These are phyloP conservation scores for Narthecium ossifragum DNA, from an alignment of 106 monocot genomes.

Conservation along the genomic window DNA sequence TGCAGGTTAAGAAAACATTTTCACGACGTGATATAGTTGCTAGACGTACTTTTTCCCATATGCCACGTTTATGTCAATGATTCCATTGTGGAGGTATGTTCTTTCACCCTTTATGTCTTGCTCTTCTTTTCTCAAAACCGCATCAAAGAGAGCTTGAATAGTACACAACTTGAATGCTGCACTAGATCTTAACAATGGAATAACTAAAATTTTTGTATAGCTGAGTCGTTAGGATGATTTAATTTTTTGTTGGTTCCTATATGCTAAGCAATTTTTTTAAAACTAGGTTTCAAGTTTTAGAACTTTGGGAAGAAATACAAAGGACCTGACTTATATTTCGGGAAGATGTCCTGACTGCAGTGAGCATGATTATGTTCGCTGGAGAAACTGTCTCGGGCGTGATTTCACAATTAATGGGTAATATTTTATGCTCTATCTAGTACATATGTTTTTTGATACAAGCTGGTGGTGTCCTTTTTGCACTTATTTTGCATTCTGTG, in stretches of 20 bases:
- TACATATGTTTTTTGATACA: background rate
- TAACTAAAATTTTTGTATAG: too few relatives aligned
- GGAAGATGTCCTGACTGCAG: conserved; percentile 40
- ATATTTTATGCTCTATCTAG: conserved; percentile 1
- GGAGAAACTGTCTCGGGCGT: conserved; percentile 78
- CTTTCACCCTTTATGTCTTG: too few relatives aligned
- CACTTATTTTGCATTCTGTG: too few relatives aligned
- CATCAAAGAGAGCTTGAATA: too few relatives aligned
- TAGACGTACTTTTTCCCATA: conserved; percentile 89
- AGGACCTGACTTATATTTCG: conserved; percentile 14
- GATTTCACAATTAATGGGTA: conserved; percentile 97
- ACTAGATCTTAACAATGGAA: too few relatives aligned
- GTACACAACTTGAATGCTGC: too few relatives aligned
- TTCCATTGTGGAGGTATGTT: conserved; percentile 72
- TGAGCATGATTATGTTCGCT: conserved; percentile 64
- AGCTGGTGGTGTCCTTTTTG: background rate
- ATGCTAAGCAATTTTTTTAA: too few relatives aligned
- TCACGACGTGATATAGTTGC: conserved; percentile 75
- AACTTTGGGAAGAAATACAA: conserved; percentile 42
- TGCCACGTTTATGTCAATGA: conserved; percentile 83
- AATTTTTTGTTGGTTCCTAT: too few relatives aligned
- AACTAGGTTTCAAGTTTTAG: conserved; percentile 92
- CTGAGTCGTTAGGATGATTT: too few relatives aligned
- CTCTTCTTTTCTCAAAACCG: too few relatives aligned
- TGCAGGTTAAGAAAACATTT: conserved; percentile 73